These are phyloP conservation scores for Gynandropsis gynandra DNA, from an alignment of 345 rosid genomes.

Conservation along the genomic window DNA sequence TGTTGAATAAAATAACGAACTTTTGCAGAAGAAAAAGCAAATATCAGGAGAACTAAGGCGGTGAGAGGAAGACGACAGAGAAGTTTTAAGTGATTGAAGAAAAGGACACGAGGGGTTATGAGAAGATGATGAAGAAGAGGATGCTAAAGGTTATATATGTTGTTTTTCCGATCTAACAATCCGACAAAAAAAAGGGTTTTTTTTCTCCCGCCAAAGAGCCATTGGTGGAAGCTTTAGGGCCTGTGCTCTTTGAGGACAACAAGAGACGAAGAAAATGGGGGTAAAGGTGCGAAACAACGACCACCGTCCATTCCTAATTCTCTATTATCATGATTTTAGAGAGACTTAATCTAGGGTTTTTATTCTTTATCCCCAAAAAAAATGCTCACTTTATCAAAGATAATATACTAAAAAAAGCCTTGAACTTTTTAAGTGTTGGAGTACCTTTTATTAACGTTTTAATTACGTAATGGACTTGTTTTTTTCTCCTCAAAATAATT, in stretches of 20 bases:
- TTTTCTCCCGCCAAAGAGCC: constrained; percentile 12
- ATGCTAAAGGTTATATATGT: constrained; percentile 2
- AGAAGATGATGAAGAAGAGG: constrained; percentile 8
- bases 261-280: constrained; percentile 7
- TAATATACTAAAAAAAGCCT: no score
- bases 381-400: no score
- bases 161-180: background rate
- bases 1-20: constrained; percentile 16
- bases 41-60: constrained; percentile 18
- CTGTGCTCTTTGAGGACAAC: constrained; percentile 16
- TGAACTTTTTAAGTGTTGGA: no score
- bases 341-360: no score
- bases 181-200: background rate
- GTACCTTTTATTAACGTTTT: no score
- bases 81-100: background rate
- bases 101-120: constrained; percentile 22
- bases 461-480: no score
- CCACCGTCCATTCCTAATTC: constrained; percentile 26
- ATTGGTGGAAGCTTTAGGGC: constrained; percentile 21
- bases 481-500: constrained; percentile 9
- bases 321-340: no score
- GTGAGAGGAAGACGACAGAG: constrained; percentile 30
- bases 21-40: background rate
- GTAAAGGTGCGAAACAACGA: constrained; percentile 26
- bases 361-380: no score